Conservation (phyloP, 805 yeast genomes). For the Wickerhamomyces rabaulensis region DNA sequence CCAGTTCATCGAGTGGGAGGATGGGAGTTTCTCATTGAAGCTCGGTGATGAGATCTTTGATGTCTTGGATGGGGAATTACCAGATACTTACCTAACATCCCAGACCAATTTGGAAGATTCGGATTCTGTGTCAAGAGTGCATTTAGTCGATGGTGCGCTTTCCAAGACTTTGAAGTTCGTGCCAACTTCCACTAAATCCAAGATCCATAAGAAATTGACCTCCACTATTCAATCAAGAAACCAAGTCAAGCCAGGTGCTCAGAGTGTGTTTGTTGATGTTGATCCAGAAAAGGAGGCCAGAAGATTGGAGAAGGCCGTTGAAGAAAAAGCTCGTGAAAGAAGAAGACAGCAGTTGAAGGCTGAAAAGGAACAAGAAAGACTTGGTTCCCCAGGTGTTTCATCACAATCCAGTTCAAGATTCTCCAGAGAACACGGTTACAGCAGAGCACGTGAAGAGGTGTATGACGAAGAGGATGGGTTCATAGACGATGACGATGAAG, state of each 20-base stretch:
- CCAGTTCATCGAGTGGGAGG: slow-evolving; percentile 89
- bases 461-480: slow-evolving; percentile 28
- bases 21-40: slow-evolving; percentile 81
- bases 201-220: slow-evolving; percentile 76
- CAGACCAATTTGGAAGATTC: slow-evolving; percentile 44
- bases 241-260: slow-evolving; percentile 31
- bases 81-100: slow-evolving; percentile 66
- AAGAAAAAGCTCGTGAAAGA: slow-evolving; percentile 60
- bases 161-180: slow-evolving; percentile 65
- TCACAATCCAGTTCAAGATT: slow-evolving; percentile 27
- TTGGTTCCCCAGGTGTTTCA: slow-evolving; percentile 33
- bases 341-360: slow-evolving; percentile 52
- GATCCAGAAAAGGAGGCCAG: slow-evolving; percentile 71
- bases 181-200: slow-evolving; percentile 87
- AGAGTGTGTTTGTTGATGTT: slow-evolving; percentile 35
- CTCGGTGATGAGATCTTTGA: slow-evolving; percentile 87
- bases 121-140: slow-evolving; percentile 8
- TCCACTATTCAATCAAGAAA: slow-evolving; percentile 47
- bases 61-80: slow-evolving; percentile 55
- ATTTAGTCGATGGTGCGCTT: slow-evolving; percentile 49
- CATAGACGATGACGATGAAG: slow-evolving; percentile 45
- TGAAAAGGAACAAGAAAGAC: slow-evolving; percentile 51
- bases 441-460: slow-evolving; percentile 31
- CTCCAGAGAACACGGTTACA: slow-evolving; percentile 20
- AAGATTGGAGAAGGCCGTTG: slow-evolving; percentile 61